phyloP scores from a whole-genome alignment of 2,329 filamentous ascomycete species.

The Trichoderma atrobrunneum region DNA sequence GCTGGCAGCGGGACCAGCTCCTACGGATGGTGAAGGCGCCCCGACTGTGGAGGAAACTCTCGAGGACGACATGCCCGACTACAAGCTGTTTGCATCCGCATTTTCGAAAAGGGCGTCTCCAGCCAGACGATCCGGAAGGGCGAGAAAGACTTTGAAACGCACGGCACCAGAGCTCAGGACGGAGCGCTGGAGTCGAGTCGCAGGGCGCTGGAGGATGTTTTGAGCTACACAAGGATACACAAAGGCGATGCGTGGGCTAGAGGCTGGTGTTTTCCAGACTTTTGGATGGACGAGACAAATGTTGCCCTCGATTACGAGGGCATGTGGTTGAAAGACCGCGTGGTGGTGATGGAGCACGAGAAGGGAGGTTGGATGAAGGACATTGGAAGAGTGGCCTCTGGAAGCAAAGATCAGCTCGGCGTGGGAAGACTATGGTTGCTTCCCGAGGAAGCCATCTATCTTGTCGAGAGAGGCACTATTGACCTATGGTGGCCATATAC shows the following conservation, averaged over 20 bases:
- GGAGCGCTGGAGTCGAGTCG: conserved; percentile 76
- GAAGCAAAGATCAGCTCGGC: conserved; percentile 53
- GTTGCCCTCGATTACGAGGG: conserved; percentile 22
- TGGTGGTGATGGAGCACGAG: conserved; percentile 69
- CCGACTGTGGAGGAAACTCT: conserved; percentile 54
- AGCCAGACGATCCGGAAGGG: conserved; percentile 78
- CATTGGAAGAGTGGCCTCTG: conserved; percentile 65
- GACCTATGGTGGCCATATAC: conserved; percentile 79
- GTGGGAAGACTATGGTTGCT: conserved; percentile 74
- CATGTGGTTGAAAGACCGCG: conserved; percentile 43
- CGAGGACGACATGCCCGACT: conserved; percentile 83
- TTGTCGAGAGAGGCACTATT: conserved; percentile 82
- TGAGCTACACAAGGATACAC: conserved; percentile 74
- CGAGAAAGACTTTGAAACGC: conserved; percentile 95
- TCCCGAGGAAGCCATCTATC: conserved; percentile 86
- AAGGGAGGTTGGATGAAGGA: conserved; percentile 70
- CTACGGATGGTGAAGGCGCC: conserved; percentile 27
- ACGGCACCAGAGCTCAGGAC: conserved; percentile 80
- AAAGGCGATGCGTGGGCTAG: conserved; percentile 62
- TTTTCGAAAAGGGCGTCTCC: conserved; percentile 51
- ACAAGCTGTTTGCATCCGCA: conserved; percentile 64
- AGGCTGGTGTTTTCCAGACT: conserved; percentile 71
- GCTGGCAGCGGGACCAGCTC: conserved; percentile 22
- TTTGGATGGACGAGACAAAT: conserved; percentile 39
- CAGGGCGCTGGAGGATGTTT: conserved; percentile 82